These are phyloP conservation scores for Ilex asprella DNA, from an alignment of 257 asterid genomes.

Conservation along the genomic window DNA sequence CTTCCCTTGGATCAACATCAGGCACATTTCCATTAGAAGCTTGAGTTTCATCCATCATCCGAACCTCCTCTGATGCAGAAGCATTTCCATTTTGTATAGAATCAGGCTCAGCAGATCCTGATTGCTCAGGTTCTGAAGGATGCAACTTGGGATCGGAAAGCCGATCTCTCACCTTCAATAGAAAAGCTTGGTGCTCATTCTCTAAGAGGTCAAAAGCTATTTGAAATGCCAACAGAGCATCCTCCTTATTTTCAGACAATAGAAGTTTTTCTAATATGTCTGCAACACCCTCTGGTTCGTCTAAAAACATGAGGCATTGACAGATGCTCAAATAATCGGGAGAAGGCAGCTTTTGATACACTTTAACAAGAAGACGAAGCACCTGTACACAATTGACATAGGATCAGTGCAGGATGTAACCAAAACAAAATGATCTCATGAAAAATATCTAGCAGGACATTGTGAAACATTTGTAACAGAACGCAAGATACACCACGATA, in stretches of 20 bases:
- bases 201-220: slow-evolving; percentile 88
- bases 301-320: slow-evolving; percentile 92
- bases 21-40: slow-evolving; percentile 27
- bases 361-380: slow-evolving; percentile 73
- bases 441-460: not conserved
- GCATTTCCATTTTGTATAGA: slow-evolving; percentile 32
- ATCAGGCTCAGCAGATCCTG: slow-evolving; percentile 43
- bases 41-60: slow-evolving; percentile 54
- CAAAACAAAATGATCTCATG: not conserved
- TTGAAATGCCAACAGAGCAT: slow-evolving; percentile 82
- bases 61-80: slow-evolving; percentile 48
- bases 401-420: not conserved
- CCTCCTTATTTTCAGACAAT: slow-evolving; percentile 62
- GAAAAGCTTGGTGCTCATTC: slow-evolving; percentile 89
- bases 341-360: slow-evolving; percentile 73
- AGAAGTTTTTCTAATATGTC: slow-evolving; percentile 72
- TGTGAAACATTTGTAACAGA: not conserved
- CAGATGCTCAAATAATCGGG: slow-evolving; percentile 92
- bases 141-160: slow-evolving; percentile 56
- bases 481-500: not conserved
- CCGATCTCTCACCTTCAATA: slow-evolving; percentile 62
- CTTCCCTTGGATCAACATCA: slow-evolving; percentile 46
- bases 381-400: slow-evolving; percentile 38
- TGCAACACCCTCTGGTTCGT: slow-evolving; percentile 73
- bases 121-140: slow-evolving; percentile 34